phyloP scores from a whole-genome alignment of 2,329 filamentous ascomycete species.

The Trichoderma aggressivum region DNA sequence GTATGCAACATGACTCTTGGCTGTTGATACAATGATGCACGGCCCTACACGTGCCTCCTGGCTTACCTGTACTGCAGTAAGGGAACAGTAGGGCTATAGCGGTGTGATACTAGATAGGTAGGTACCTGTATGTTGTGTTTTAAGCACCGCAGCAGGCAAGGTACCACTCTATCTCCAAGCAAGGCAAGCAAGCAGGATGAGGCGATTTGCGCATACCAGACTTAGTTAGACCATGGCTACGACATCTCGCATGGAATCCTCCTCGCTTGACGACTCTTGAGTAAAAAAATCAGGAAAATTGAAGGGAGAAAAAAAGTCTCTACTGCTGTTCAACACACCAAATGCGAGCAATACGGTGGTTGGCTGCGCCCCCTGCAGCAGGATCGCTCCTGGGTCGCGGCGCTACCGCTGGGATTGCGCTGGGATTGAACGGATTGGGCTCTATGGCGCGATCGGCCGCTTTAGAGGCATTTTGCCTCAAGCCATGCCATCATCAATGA shows the following conservation, averaged over 20 bases:
- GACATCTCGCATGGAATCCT: neutral
- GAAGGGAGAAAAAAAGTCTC: neutral
- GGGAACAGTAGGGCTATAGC: neutral
- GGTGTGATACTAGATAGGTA: neutral
- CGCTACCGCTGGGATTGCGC: neutral
- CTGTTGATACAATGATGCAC: neutral
- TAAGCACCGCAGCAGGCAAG: neutral
- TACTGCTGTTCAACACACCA: neutral
- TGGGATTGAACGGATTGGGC: neutral
- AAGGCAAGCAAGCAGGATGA: neutral
- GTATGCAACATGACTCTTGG: slow-evolving; percentile 3
- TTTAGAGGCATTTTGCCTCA: neutral
- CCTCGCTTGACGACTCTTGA: neutral
- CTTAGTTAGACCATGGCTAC: neutral
- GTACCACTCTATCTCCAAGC: neutral
- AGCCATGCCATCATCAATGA: slow-evolving; percentile 10
- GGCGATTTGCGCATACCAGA: neutral
- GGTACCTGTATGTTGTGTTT: neutral
- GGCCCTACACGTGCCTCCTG: neutral
- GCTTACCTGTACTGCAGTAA: neutral
- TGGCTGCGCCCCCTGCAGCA: neutral
- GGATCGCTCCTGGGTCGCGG: neutral
- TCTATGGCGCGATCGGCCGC: neutral
- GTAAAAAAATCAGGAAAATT: neutral
- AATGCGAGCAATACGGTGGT: slow-evolving; percentile 13